Base-by-base conservation (phyloP, 352 stramenopile genomes). In the Globisporangium solare region DNA sequence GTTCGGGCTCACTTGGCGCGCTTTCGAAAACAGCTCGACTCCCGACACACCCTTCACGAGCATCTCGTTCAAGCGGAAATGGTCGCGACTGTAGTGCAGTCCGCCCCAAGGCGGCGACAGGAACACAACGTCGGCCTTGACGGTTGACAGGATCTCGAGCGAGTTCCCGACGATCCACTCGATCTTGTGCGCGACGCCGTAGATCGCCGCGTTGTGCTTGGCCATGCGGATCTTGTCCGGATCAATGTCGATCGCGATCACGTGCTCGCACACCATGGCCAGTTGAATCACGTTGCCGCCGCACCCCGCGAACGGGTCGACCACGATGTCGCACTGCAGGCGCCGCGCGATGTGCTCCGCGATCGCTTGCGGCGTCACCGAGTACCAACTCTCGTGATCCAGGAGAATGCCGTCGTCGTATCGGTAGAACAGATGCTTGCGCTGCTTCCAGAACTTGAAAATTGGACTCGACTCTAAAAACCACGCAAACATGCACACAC, bases 331-430 rank as follows among this genome's bases (percentile, higher is more conserved):
- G 53, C 83, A 94, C 17, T 68, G 58, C 17, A 87, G 76, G 12
- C 92, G 86, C 62, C 71, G 61, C 1, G 92, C 92, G 53, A 96
- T 91, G 54, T 97, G 71, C 51, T 87, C 68, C 15, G 92, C 88
- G 48, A 98, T 95, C 8, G 70, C 69, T 73, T 98, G 84, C 22
- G 93, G 93, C 0, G 92, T 98, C 5, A 98, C 84, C 53, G 83
- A 96, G 71, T 95, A 98, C 90, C 91, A 97, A 41, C 88, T 94
- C 71, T 98, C 92, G 18, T 89, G 72, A 61, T 98, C 93, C n/a
- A 97, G 71, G 20, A 83, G 73, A 20, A 97, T 94, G 12, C 92
- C 92, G 47, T 95, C 71, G 54, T 98, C 89, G 61, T 93, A 98
- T 55, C 83, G 76, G 49, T 89, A 89, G 57, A 97, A 98, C 24